Conservation (phyloP, 352 stramenopile genomes). For the Globisporangium abappressorium region DNA sequence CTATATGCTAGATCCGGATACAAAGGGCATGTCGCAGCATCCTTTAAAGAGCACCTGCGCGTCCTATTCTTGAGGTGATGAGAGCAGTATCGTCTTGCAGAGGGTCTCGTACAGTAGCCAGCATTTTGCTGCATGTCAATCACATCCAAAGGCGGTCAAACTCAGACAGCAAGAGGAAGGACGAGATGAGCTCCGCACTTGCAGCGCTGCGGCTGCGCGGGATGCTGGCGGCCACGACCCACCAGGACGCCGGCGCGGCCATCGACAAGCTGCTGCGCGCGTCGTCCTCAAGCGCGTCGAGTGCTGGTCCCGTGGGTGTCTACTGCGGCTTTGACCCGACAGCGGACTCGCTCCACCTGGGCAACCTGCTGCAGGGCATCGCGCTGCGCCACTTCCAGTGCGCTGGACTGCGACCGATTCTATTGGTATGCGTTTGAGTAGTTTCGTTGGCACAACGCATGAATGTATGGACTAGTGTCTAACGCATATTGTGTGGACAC, state of each 20-base stretch:
- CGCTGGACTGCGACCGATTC: constrained; percentile 88
- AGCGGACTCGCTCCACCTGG: constrained; percentile 89
- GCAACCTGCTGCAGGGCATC: constrained; percentile 87
- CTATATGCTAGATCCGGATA: not conserved
- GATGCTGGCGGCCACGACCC: constrained; percentile 74
- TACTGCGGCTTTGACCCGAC: constrained; percentile 93
- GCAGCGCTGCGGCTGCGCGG: constrained; percentile 54
- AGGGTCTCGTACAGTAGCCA: too few species aligned
- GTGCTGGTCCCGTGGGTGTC: constrained; percentile 34
- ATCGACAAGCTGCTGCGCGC: constrained; percentile 50
- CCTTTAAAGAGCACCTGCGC: too few species aligned
- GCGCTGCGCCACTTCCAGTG: constrained; percentile 87
- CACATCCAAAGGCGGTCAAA: not conserved
- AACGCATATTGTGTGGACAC: not conserved
- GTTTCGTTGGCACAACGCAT: not conserved
- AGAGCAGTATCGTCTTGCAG: too few species aligned
- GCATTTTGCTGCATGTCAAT: not conserved
- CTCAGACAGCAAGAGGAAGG: not conserved
- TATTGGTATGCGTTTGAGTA: constrained; percentile 35
- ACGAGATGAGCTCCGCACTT: constrained; percentile 69
- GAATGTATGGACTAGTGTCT: not conserved
- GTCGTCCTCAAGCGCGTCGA: not conserved
- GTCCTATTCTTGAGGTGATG: too few species aligned
- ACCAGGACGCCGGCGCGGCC: constrained; percentile 47
- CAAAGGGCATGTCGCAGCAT: not conserved